Conservation (phyloP, 1,284 basidiomycete species). For the Ganoderma lingzhi region DNA sequence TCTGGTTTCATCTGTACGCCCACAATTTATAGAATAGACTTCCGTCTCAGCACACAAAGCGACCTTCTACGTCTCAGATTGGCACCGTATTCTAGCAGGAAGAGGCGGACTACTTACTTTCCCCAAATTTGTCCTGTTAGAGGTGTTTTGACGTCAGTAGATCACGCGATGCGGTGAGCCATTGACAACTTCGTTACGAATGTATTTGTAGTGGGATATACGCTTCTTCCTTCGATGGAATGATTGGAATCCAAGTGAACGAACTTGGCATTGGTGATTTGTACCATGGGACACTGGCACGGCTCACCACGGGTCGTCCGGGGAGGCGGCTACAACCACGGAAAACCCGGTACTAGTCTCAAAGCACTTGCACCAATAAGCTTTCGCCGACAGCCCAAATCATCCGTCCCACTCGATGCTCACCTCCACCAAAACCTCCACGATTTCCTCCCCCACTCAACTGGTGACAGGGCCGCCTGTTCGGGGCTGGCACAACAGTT, state of each 20-base stretch:
- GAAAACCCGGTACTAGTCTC: not conserved
- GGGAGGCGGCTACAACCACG: not conserved
- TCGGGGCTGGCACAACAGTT: not conserved
- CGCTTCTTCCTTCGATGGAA: not conserved
- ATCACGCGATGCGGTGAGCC: not conserved
- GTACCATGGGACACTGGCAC: not conserved
- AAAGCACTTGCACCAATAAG: not conserved
- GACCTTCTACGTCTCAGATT: too few relatives aligned
- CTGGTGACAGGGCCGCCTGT: too few relatives aligned
- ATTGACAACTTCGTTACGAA: not conserved
- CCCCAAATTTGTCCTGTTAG: not conserved
- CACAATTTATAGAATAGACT: slow-evolving; percentile 3
- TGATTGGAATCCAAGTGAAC: not conserved
- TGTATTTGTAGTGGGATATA: not conserved
- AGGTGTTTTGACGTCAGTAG: not conserved
- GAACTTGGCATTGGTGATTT: not conserved
- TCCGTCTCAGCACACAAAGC: not conserved
- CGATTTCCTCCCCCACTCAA: too few relatives aligned
- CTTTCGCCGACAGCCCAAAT: not conserved
- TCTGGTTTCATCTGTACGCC: not conserved
- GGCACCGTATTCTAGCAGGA: not conserved
- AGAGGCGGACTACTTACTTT: not conserved
- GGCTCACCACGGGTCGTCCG: not conserved
- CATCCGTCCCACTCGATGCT: not conserved
- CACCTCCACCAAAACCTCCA: too few relatives aligned